Evolutionary conservation across 495 filamentous ascomycete genomes (phyloP).

Genomic region (Astrocystis sublimbata): DNA sequence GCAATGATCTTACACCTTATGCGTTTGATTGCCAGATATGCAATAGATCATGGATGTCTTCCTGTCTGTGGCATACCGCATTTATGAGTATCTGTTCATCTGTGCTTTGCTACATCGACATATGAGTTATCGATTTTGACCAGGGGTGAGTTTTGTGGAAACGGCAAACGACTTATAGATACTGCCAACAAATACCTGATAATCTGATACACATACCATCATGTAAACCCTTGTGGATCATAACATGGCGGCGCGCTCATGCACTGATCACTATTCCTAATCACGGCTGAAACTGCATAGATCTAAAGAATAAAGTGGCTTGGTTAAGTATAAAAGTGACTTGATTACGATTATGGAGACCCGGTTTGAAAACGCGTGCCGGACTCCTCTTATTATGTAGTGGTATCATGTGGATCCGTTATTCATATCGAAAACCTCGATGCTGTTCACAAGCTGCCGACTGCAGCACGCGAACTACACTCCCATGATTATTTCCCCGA

Average conservation of each 20-base stretch:
- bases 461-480: not conserved
- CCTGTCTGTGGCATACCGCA: not conserved
- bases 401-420: not conserved
- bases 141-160: no score
- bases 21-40: not conserved
- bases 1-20: not conserved
- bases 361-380: not conserved
- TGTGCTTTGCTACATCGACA: not conserved
- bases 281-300: no score
- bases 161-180: no score
- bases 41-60: not conserved
- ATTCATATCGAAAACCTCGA: not conserved
- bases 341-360: slow-evolving; percentile 3
- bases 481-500: no score
- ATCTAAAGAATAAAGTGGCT: no score
- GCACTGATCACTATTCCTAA: not conserved
- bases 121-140: no score
- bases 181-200: not conserved
- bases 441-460: not conserved
- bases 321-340: not conserved
- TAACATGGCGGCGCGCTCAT: not conserved
- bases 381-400: not conserved
- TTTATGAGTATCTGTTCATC: not conserved
- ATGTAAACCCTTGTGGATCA: not conserved
- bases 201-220: no score